These are phyloP conservation scores for Rhododendron henanense DNA, from an alignment of 148 eudicot species.

Conservation along the genomic window DNA sequence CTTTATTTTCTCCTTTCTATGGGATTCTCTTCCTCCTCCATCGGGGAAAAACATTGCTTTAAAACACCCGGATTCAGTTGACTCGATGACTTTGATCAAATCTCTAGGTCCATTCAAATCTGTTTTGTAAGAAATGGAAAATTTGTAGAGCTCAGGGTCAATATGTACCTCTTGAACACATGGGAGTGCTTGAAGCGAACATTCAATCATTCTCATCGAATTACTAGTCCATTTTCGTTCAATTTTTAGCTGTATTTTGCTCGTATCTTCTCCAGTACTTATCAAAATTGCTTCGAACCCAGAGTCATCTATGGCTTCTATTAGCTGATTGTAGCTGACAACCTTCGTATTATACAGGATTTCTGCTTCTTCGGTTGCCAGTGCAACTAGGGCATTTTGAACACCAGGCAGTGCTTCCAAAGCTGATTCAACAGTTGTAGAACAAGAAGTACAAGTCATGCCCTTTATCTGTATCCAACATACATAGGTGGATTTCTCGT, in stretches of 20 bases:
- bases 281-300: slow-evolving; percentile 75
- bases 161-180: slow-evolving; percentile 59
- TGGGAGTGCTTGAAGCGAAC: slow-evolving; percentile 63
- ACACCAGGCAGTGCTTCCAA: slow-evolving; percentile 61
- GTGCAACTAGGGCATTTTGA: slow-evolving; percentile 65
- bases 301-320: slow-evolving; percentile 52
- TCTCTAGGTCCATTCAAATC: slow-evolving; percentile 78
- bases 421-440: slow-evolving; percentile 57
- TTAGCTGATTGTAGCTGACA: slow-evolving; percentile 40
- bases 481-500: slow-evolving; percentile 40
- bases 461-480: slow-evolving; percentile 68
- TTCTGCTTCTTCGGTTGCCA: slow-evolving; percentile 81
- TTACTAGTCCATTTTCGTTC: slow-evolving; percentile 45
- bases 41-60: slow-evolving; percentile 70
- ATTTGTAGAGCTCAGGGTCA: slow-evolving; percentile 39
- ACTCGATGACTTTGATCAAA: slow-evolving; percentile 64
- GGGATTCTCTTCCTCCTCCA: slow-evolving; percentile 55
- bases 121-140: slow-evolving; percentile 64
- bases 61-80: slow-evolving; percentile 47
- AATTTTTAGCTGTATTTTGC: slow-evolving; percentile 57
- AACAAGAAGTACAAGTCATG: slow-evolving; percentile 84
- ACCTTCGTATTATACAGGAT: slow-evolving; percentile 62
- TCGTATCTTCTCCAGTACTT: slow-evolving; percentile 69
- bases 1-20: slow-evolving; percentile 54
- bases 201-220: slow-evolving; percentile 43